Base-by-base conservation (phyloP, 1,284 basidiomycete genomes). In the Rhodotorula sp. region DNA sequence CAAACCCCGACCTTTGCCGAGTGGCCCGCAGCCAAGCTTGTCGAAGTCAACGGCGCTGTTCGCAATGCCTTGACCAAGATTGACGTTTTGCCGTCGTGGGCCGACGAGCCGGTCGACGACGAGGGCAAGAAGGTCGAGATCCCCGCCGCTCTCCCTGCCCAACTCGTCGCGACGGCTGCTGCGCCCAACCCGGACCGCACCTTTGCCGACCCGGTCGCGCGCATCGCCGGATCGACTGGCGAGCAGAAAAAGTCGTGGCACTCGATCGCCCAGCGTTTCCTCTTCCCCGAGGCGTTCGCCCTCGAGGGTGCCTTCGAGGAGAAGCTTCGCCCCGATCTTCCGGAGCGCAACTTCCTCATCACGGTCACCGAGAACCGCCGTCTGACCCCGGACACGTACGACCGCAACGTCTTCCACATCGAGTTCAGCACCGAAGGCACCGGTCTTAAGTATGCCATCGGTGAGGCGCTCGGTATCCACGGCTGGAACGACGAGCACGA, bases 401-500 rank as follows among this genome's bases (percentile, higher is more conserved):
- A 98, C 82, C 91, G 96, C 75, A 98, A 99, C 82, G 93, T 99
- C 68, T 99, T 99, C 86, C 95, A 99, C 83, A 87, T 99, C 80
- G 95, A 98, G 84, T 93, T 99, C 80, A 88, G 94, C 81, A 94
- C 93, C 17, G 83, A 86, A 61, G 91, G 92, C 56, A 99, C 96
- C 24, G 94, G 93, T 15, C 86, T 99, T 76, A 93, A 90, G 82
- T 99, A 99, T 82, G 89, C 87, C 59, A 93, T 99, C 68, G 95
- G 95, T 70, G 95, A 99, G 83, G 96, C 96, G 26, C 87, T 99
- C 55, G 95, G 95, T 66, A 86, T 99, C 60, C 93, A 99, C 81
- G 96, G 96, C 51, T 98, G 94, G 94, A 99, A 99, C 82, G 94
- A 99, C 80, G 86, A 87, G 57, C 81, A 86, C 63, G 95, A 99